A percentile compares a stretch with the other conserved stretches of the same genome.
These are phyloP conservation scores for Gracilaria domingensis DNA, from an alignment of 23 red algal genomes.

Conservation along the genomic window DNA sequence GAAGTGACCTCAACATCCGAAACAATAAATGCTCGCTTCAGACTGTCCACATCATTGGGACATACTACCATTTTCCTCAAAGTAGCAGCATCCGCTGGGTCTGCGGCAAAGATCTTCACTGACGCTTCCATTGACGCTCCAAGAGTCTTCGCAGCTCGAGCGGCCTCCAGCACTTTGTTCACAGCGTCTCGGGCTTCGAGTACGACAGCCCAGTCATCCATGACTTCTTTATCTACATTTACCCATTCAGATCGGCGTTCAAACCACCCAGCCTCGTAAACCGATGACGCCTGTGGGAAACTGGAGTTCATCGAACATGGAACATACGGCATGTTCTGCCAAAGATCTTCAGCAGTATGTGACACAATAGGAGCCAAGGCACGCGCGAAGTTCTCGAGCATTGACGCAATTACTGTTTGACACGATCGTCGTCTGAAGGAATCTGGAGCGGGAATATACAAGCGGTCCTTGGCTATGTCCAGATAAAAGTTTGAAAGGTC, in stretches of 20 bases:
- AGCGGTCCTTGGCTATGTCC: conserved; percentile 97
- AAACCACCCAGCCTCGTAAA: conserved; percentile 89
- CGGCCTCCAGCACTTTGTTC: conserved; percentile 91
- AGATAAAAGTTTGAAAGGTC: conserved; percentile 98
- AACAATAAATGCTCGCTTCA: conserved; percentile 85
- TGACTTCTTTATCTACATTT: conserved; percentile 7
- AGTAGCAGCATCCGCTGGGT: conserved; percentile 33
- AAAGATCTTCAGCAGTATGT: conserved; percentile 97
- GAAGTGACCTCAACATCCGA: conserved; percentile 76
- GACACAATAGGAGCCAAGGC: conserved; percentile 90
- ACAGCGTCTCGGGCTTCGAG: conserved; percentile 79
- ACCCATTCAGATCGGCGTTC: conserved; percentile 15
- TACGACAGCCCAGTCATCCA: conserved; percentile 65
- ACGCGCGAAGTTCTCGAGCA: conserved; percentile 76
- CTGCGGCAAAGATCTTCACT: conserved; percentile 61
- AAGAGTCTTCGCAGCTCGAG: conserved; percentile 75
- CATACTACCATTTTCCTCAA: conserved; percentile 21
- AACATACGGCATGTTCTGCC: conserved; percentile 84
- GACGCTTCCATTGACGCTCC: conserved; percentile 87
- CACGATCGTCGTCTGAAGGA: conserved; percentile 81
- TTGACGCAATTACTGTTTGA: conserved; percentile 77
- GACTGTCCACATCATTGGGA: conserved; percentile 80
- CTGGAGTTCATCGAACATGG: conserved; percentile 41
- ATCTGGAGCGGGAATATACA: conserved; percentile 83
- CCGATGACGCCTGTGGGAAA: conserved; percentile 43